A percentile compares a stretch with the other conserved stretches of the same genome.
Conservation (phyloP, 1,284 basidiomycete genomes). For the Marasmius tenuissimus region DNA sequence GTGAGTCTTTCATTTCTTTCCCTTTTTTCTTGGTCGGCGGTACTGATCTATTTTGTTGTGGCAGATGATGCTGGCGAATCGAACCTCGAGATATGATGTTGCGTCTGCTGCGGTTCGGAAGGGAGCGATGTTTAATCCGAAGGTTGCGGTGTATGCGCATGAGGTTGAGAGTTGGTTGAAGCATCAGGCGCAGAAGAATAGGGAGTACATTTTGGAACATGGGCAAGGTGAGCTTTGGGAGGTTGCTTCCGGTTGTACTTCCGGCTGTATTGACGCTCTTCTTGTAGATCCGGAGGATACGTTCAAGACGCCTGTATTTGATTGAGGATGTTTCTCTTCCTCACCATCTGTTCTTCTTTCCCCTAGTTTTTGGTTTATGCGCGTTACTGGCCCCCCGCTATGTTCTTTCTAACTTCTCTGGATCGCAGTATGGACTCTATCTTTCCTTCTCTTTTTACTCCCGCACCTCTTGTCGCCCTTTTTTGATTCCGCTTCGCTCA, state of each 20-base stretch:
- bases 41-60: constrained; percentile 1
- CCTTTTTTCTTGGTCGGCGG: no score
- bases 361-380: no score
- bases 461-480: no score
- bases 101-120: constrained; percentile 58
- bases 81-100: constrained; percentile 63
- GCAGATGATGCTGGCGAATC: constrained; percentile 71
- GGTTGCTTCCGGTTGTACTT: not conserved
- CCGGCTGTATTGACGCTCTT: not conserved
- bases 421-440: no score
- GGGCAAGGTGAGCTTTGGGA: constrained; percentile 45
- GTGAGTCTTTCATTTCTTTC: constrained; percentile 29
- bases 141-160: constrained; percentile 55
- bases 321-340: not conserved
- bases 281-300: not conserved
- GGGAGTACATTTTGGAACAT: constrained; percentile 52
- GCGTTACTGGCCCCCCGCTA: no score
- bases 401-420: no score
- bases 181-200: constrained; percentile 56
- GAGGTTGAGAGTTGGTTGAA: constrained; percentile 49
- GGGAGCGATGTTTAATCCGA: constrained; percentile 49
- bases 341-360: no score
- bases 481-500: no score
- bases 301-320: not conserved
- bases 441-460: no score